Base-by-base conservation (phyloP, 2,329 filamentous ascomycete genomes). In the Thyridium curvatum region DNA sequence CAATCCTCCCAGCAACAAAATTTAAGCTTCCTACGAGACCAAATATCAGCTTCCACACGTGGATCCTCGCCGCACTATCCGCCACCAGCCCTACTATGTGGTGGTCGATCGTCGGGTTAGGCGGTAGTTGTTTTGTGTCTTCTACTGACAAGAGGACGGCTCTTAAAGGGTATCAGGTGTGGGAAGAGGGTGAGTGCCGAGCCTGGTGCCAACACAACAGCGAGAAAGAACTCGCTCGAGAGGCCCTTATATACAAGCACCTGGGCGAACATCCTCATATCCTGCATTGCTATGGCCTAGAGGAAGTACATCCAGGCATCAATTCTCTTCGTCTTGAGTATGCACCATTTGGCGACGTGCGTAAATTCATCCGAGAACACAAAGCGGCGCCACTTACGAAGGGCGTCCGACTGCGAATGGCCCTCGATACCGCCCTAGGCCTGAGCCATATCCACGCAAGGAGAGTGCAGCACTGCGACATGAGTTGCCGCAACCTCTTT, bases 41-140 rank as follows among this genome's bases (percentile, higher is more conserved):
- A n/a, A n/a, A n/a, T n/a, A n/a, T n/a, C n/a, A n/a, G n/a, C n/a
- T n/a, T n/a, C n/a, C n/a, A n/a, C n/a, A n/a, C n/a, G n/a, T n/a
- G n/a, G n/a, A n/a, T n/a, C n/a, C n/a, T n/a, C n/a, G n/a, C n/a
- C n/a, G n/a, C n/a, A n/a, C n/a, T n/a, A n/a, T n/a, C n/a, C n/a
- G n/a, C n/a, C n/a, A n/a, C n/a, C n/a, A n/a, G n/a, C n/a, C n/a
- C n/a, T n/a, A n/a, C n/a, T n/a, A n/a, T 38, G 15, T 45, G 39
- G 16, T 50, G 34, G 12, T 54, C 15, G 7, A 48, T 30, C 18
- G 50, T 42, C 8, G 29, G 15, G 12, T 12, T n/a, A 4, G 34
- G 29, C 9, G 32, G 21, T 6, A 12, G 8, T 6, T 40, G 12
- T 12, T 35, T 15, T 9, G 31, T 40, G 34, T 33, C 44, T 12